Conservation (phyloP, 2,329 filamentous ascomycete species). For the Clarireedia paspali region DNA sequence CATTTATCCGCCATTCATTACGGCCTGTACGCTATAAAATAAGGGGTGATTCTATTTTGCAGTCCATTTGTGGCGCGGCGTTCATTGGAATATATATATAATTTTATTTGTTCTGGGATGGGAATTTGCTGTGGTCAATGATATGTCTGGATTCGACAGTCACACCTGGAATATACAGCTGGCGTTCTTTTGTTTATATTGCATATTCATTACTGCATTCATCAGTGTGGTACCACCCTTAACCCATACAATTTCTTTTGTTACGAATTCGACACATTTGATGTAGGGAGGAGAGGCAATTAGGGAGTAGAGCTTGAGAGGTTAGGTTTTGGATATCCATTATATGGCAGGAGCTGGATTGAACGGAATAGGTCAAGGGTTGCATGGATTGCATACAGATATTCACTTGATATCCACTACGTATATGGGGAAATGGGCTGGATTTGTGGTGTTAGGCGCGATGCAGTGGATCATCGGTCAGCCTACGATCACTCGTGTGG, state of each 20-base stretch:
- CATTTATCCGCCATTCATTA: neutral
- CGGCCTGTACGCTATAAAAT: neutral
- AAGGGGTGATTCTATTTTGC: neutral
- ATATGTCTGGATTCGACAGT: neutral
- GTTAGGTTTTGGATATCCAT: too few relatives aligned
- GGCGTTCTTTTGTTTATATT: neutral
- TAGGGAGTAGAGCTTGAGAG: too few relatives aligned
- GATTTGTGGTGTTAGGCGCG: neutral
- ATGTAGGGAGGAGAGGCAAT: too few relatives aligned
- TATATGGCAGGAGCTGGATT: neutral
- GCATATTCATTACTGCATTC: neutral
- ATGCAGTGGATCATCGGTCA: too few relatives aligned
- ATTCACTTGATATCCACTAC: too few relatives aligned
- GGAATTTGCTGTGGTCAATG: neutral
- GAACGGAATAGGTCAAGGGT: neutral
- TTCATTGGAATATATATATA: neutral
- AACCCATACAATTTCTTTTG: neutral
- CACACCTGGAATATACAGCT: conserved; percentile 4
- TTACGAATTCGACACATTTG: neutral
- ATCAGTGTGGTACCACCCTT: neutral
- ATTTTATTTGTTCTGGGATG: conserved; percentile 9
- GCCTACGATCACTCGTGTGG: too few relatives aligned
- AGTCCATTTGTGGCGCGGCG: neutral
- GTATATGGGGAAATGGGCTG: neutral
- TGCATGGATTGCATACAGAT: neutral